Evolutionary conservation across 352 stramenopile species (phyloP), one percentile per base, ranked within the genome.

Genomic region (Phytopythium cucurbitacearum): DNA sequence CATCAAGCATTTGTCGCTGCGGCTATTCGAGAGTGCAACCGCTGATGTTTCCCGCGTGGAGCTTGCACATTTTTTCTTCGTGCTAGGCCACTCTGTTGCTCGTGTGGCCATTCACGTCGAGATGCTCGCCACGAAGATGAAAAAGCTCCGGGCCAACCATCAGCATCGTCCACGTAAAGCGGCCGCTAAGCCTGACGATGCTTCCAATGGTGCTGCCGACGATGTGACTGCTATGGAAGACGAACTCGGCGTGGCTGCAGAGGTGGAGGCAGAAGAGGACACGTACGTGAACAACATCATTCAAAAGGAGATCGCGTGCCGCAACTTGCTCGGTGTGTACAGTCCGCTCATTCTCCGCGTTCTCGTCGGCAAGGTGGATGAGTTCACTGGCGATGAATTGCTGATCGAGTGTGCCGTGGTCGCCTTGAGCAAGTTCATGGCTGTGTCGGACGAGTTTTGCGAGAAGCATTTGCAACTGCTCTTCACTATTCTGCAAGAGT

Each of bases 391-490:
- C 36, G 76, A 89, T 37, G 69, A 83, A 34, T 59, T 98, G 37
- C 63, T 99, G 7, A 88, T 90, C 11, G 85, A 98, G 58, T 92
- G 89, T 50, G 87, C 94, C 0, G 88, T 96, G n/a, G 84, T 99
- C 16, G 86, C 91, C 9, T 69, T 99, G n/a, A 97, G 90, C 75
- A 99, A 99, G 71, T 98, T 98, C 53, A 98, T 98, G 94, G 97
- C 85, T 37, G 92, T 99, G n/a, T 98, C 91, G 12, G 86, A 91
- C 40, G 76, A 87, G 7, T 98, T 98, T 54, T 99, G 97, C 60
- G 88, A 98, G 52, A 87, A 96, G 47, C 85, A 99, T 64, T 69
- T 99, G 15, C 85, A 96, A 43, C 71, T 98, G 7, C 49, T 98
- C 40, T 98, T 99, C 58, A 98, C 93, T 47, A 89, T 94, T 15